Evolutionary conservation across 805 yeast species (phyloP), one percentile per base, ranked within the genome.

Genomic region (Jamesozyma jinghongensis): DNA sequence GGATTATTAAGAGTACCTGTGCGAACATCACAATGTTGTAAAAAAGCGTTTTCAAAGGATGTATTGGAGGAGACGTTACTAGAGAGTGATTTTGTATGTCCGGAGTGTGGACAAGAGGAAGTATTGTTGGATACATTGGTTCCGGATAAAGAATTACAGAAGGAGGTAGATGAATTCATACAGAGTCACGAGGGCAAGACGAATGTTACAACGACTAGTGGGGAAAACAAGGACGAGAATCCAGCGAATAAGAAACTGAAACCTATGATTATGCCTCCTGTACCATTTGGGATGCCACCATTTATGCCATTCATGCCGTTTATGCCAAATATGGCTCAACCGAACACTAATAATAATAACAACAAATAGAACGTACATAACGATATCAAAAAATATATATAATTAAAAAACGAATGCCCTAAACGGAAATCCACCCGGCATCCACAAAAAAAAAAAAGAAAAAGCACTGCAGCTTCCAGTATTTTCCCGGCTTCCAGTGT

Each of bases 71-170:
- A 75, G 46, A 59, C 71, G 6, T 65, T 90, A 19, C 70, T 90
- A 39, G 94, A 85, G 20, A 74, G 77, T 41, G 97, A 90, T 55
- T 90, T 90, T 64, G 77, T 75, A 30, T 90, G 98, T 63, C 97
- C 98, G 4, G 79, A 77, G 48, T 90, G 98, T 66, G 75, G 73
- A 2, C 72, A 70, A 14, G 77, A 74, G 19, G 96, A 87, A 43
- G 70, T 85, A 1, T 77, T 77, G 45, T 68, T 90, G 37, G 98
- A 90, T 61, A 73, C 79, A 14, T 66, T 90, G 35, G 67, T 68
- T 4, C 68, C 70, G 1, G 87, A 85, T 54, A 67, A 68, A 36
- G 84, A 73, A n/a, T 66, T 77, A 56, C 74, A 74, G 41, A 59
- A 63, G 26, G 70, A 74, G 41, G 72, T 88, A 16, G 63, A 72